Percentiles rank a stretch among this genome's conserved stretches.
phyloP scores from a whole-genome alignment of 345 rosid species.

The Citrus australasica region DNA sequence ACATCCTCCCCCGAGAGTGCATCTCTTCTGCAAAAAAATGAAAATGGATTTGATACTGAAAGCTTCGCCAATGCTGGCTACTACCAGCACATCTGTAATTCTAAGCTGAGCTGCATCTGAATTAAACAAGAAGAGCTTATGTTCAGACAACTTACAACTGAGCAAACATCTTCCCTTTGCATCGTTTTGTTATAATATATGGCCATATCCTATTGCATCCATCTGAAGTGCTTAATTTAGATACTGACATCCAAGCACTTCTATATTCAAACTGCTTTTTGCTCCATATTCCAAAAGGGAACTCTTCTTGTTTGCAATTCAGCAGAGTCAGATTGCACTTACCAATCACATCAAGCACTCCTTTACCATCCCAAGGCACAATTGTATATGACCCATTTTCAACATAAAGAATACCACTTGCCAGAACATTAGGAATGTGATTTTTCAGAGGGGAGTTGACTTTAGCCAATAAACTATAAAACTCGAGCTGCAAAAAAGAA shows the following conservation, averaged over 20 bases:
- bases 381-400: conserved; percentile 61
- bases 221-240: conserved; percentile 32
- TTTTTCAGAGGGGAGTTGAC: conserved; percentile 55
- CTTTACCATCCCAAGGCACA: conserved; percentile 91
- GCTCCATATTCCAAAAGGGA: conserved; percentile 80
- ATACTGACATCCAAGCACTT: conserved; percentile 40
- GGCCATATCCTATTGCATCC: conserved; percentile 66
- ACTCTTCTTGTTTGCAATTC: conserved; percentile 36
- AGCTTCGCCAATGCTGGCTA: conserved; percentile 8
- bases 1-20: conserved; percentile 50
- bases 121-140: conserved; percentile 1
- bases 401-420: conserved; percentile 70
- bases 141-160: conserved; percentile 56
- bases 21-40: conserved; percentile 67
- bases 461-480: conserved; percentile 48
- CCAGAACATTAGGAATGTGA: conserved; percentile 69
- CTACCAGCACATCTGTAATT: conserved; percentile 1
- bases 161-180: conserved; percentile 89
- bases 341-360: conserved; percentile 55
- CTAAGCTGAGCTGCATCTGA: conserved; percentile 4
- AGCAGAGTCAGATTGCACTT: conserved; percentile 41
- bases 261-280: conserved; percentile 59
- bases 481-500: conserved; percentile 71
- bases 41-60: neutral
- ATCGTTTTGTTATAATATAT: conserved; percentile 74